phyloP scores from a whole-genome alignment of 2,329 filamentous ascomycete species.

The Cryphonectria parasitica region DNA sequence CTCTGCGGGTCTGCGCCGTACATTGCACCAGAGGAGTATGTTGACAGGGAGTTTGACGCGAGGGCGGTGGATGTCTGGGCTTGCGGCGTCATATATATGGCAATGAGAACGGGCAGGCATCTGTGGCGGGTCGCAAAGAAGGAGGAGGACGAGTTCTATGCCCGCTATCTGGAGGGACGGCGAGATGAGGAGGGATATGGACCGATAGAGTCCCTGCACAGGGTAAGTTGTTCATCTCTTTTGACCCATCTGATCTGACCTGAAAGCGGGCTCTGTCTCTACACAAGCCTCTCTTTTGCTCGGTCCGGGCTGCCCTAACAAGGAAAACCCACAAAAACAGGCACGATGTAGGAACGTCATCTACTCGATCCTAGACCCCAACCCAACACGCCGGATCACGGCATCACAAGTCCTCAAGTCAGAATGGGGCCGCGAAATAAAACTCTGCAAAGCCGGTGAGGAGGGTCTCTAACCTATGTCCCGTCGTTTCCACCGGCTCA shows the following conservation, averaged over 20 bases:
- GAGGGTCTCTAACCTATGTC: conserved; percentile 73
- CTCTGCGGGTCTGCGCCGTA: conserved; percentile 96
- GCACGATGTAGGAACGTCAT: conserved; percentile 98
- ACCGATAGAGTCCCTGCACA: conserved; percentile 91
- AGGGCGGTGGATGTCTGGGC: conserved; percentile 98
- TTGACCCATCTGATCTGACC: not conserved
- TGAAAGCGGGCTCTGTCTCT: too few species aligned
- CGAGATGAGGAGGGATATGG: conserved; percentile 95
- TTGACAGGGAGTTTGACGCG: conserved; percentile 93
- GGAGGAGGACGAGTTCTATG: conserved; percentile 97
- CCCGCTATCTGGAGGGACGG: conserved; percentile 88
- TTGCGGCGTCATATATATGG: conserved; percentile 99
- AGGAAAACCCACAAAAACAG: conserved; percentile 50
- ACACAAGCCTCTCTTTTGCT: not conserved
- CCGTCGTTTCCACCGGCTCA: conserved; percentile 34
- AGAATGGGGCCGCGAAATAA: conserved; percentile 98
- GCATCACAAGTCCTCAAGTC: conserved; percentile 97
- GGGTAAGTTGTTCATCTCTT: conserved; percentile 63
- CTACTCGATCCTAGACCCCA: conserved; percentile 96
- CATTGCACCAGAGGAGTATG: conserved; percentile 95
- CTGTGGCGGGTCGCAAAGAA: conserved; percentile 97
- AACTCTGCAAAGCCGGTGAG: conserved; percentile 93
- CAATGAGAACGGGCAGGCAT: conserved; percentile 95
- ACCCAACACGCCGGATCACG: conserved; percentile 87
- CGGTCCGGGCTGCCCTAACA: conserved; percentile 12